Conservation (phyloP, 257 asterid species). For the Nemophila menziesii region DNA sequence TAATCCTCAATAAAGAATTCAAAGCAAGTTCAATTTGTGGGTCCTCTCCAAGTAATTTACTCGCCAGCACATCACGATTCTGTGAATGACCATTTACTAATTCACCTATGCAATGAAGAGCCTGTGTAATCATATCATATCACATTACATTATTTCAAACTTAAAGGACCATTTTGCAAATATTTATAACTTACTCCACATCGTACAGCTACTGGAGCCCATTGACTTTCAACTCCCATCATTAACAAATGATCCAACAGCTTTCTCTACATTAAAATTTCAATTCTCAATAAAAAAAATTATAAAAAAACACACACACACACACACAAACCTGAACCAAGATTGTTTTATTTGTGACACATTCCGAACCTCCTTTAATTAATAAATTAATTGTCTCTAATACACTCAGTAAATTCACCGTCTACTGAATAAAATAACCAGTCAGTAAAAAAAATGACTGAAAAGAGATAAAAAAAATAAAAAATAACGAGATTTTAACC, state of each 20-base stretch:
- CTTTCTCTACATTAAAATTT: slow-evolving; percentile 43
- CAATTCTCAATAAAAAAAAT: slow-evolving; percentile 7
- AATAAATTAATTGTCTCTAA: slow-evolving; percentile 82
- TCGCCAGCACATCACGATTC: slow-evolving; percentile 73
- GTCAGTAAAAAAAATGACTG: slow-evolving; percentile 10
- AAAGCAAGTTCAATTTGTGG: slow-evolving; percentile 74
- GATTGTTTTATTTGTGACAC: slow-evolving; percentile 61
- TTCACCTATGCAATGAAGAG: slow-evolving; percentile 79
- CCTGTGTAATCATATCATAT: too few species aligned
- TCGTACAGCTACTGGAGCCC: slow-evolving; percentile 94
- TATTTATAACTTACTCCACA: slow-evolving; percentile 47
- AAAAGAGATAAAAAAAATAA: slow-evolving; percentile 6
- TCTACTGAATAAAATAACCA: slow-evolving; percentile 85
- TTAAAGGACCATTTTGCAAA: too few species aligned
- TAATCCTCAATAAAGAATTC: slow-evolving; percentile 69
- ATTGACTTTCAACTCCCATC: slow-evolving; percentile 95
- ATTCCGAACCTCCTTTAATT: slow-evolving; percentile 51
- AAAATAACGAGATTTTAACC: slow-evolving; percentile 38
- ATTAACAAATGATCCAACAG: slow-evolving; percentile 67
- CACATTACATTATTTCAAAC: too few species aligned
- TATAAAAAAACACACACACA: too few species aligned
- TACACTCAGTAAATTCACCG: slow-evolving; percentile 71
- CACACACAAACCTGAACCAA: slow-evolving; percentile 73
- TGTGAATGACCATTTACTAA: slow-evolving; percentile 54
- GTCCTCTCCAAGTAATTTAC: slow-evolving; percentile 78